Conservation (phyloP, 305 asterid genomes). For the Solanum hybrid region DNA sequence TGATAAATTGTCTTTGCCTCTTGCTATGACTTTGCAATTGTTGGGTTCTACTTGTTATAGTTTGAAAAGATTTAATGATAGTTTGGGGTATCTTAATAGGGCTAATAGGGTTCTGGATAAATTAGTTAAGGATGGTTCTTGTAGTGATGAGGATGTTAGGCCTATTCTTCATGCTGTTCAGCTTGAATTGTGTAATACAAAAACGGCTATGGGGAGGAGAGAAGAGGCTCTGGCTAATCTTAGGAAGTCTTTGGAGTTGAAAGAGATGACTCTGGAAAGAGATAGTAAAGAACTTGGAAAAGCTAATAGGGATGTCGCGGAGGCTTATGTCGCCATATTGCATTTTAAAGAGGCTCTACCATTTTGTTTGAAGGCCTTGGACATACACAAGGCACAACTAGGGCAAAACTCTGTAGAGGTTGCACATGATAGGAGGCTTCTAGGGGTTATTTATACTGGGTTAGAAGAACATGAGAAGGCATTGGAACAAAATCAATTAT, state of each 20-base stretch:
- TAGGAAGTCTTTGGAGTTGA: constrained; percentile 62
- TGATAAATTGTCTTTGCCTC: constrained; percentile 51
- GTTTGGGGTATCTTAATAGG: constrained; percentile 74
- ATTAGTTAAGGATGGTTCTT: constrained; percentile 37
- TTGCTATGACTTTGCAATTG: constrained; percentile 81
- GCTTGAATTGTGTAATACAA: constrained; percentile 60
- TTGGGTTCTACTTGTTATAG: constrained; percentile 66
- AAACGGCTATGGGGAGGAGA: constrained; percentile 85
- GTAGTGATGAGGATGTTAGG: constrained; percentile 34
- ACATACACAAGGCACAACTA: constrained; percentile 46
- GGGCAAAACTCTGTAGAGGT: constrained; percentile 85
- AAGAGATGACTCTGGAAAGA: constrained; percentile 56
- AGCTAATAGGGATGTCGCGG: constrained; percentile 78
- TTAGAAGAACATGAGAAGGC: constrained; percentile 74
- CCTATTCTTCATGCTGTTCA: constrained; percentile 72
- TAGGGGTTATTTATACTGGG: constrained; percentile 86
- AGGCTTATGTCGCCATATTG: constrained; percentile 68
- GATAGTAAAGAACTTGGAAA: constrained; percentile 74
- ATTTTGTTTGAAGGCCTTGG: constrained; percentile 69
- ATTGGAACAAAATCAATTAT: constrained; percentile 69
- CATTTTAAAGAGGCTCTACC: constrained; percentile 72
- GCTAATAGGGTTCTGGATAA: constrained; percentile 59
- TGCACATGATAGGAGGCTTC: constrained; percentile 73
- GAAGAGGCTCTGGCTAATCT: constrained; percentile 80
- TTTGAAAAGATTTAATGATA: constrained; percentile 64